Evolutionary conservation across 2,329 filamentous ascomycete species (phyloP).

Genomic region (Botrytis byssoidea): DNA sequence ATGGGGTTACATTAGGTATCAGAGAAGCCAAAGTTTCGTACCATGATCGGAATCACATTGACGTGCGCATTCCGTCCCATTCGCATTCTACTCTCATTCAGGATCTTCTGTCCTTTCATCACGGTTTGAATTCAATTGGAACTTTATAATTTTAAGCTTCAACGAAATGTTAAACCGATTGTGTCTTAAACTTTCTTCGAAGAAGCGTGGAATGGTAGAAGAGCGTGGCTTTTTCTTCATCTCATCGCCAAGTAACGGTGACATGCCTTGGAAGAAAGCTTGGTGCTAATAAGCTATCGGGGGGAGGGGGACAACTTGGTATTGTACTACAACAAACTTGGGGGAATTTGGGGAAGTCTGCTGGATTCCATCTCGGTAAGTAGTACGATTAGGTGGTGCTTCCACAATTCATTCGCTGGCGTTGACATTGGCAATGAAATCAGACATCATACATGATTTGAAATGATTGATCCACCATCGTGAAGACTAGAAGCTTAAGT

Average conservation of each 20-base stretch:
- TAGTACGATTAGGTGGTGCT: background rate
- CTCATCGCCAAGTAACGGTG: slow-evolving; percentile 18
- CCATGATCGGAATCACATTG: background rate
- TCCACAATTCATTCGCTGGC: background rate
- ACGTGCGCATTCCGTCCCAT: background rate
- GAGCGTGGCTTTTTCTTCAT: slow-evolving; percentile 10
- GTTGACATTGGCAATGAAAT: background rate
- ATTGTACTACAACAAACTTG: background rate
- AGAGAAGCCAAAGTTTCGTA: background rate
- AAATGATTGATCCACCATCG: background rate
- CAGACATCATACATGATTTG: background rate
- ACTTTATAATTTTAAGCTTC: background rate
- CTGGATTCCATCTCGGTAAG: slow-evolving; percentile 2
- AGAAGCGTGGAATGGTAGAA: background rate
- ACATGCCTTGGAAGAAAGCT: slow-evolving; percentile 20
- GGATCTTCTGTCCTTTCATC: background rate
- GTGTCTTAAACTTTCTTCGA: background rate
- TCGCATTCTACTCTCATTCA: background rate
- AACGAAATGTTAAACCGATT: background rate
- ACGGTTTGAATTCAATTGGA: background rate
- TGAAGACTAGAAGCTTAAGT: background rate
- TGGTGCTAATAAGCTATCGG: slow-evolving; percentile 18
- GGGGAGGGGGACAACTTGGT: background rate
- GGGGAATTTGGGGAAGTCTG: background rate
- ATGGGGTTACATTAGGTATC: slow-evolving; percentile 1